Percentiles rank a stretch among this genome's conserved stretches.
Conservation (phyloP, 352 stramenopile species). For the Pythium monospermum region DNA sequence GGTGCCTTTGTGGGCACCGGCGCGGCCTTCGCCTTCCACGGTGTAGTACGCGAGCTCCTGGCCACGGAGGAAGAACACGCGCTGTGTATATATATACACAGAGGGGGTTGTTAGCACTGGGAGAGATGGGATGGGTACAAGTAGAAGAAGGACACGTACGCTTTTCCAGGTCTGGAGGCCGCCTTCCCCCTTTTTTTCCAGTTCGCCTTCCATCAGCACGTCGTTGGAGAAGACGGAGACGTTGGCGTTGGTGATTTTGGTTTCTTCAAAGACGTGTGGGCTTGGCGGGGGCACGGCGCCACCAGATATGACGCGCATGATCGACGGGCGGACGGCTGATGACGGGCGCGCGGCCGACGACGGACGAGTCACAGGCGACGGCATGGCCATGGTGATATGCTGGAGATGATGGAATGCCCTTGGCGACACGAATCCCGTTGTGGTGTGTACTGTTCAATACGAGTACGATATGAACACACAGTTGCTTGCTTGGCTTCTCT, state of each 20-base stretch:
- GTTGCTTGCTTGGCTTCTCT: too few relatives aligned
- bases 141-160: too few relatives aligned
- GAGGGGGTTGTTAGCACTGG: too few relatives aligned
- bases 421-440: too few relatives aligned
- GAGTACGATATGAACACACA: too few relatives aligned
- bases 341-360: too few relatives aligned
- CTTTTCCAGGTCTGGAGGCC: slow-evolving; percentile 62
- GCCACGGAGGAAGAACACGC: slow-evolving; percentile 64
- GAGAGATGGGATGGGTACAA: too few relatives aligned
- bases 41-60: slow-evolving; percentile 72
- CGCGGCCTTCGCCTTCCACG: slow-evolving; percentile 32
- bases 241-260: slow-evolving; percentile 53
- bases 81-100: slow-evolving; percentile 20
- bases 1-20: slow-evolving; percentile 55
- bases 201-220: slow-evolving; percentile 64
- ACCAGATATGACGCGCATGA: slow-evolving; percentile 31
- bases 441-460: too few relatives aligned
- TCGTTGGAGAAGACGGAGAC: slow-evolving; percentile 55
- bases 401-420: too few relatives aligned
- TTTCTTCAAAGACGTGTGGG: slow-evolving; percentile 58
- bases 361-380: slow-evolving; percentile 1
- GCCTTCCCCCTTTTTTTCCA: slow-evolving; percentile 62
- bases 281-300: slow-evolving; percentile 7
- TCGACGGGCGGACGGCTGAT: slow-evolving; percentile 37
- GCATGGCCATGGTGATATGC: slow-evolving; percentile 30